Base-by-base conservation (phyloP, 306 rosid genomes). In the Amphicarpaea edgeworthii region DNA sequence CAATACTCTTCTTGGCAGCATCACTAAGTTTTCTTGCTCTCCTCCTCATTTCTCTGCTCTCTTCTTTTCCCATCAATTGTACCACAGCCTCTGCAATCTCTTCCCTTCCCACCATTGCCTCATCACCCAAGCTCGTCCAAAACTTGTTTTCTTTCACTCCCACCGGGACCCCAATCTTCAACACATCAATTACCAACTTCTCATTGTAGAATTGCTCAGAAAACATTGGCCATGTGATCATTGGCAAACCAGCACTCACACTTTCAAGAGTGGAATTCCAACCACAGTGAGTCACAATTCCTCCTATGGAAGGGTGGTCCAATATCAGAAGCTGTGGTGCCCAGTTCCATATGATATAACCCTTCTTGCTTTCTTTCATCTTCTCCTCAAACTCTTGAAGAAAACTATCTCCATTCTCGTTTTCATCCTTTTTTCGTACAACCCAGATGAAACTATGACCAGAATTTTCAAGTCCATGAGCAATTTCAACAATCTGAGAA, bases 221-320 rank as follows among this genome's bases (percentile, higher is more conserved):
- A 62, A 71, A 79, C 59, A 61, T 50, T 2, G 83, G 83, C 83
- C 83, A 79, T 4, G 78, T 14, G 6, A 79, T 20, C 79, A 79
- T 79, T 54, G 79, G 78, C 30, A 71, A 40, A 40, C 83, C 50
- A 28, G 1, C 26, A 50, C n/a, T 61, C 24, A 79, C 3, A 53
- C 82, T 70, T 60, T 78, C 82, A 14, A 68, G 42, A 9, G 60
- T 78, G 0, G 72, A 59, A 28, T 79, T 62, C 83, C 78, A 70
- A 12, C 83, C 83, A 79, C 83, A 71, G 15, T 62, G 83, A 49
- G 83, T 79, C 49, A 71, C 40, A 16, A 51, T 50, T 1, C 78
- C 77, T 30, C 79, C 69, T 1, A 68, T 54, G 16, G 83, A 14
- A 72, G 83, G 43, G 54, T 79, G 83, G 1, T 26, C 9, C 50